Percentiles rank a stretch among this genome's conserved stretches.
These are phyloP conservation scores for Penicillium maclennaniae DNA, from an alignment of 495 filamentous ascomycete genomes.

Conservation along the genomic window DNA sequence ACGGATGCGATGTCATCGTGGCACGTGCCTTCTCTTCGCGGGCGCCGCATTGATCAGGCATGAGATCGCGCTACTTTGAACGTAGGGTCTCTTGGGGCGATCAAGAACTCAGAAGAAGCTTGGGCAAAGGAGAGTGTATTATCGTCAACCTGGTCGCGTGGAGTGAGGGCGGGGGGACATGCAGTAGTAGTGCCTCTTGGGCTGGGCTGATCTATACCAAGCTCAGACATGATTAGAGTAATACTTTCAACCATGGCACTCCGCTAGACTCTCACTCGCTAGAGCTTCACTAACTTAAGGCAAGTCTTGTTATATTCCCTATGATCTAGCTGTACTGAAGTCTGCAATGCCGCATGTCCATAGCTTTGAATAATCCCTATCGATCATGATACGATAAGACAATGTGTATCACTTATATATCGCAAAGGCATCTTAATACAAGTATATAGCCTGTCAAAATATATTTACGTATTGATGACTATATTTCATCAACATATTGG, in stretches of 20 bases:
- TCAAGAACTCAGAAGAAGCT: not conserved
- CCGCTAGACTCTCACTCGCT: not conserved
- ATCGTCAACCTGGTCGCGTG: not conserved
- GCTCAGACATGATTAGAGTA: not conserved
- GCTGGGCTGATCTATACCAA: not conserved
- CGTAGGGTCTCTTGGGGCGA: not conserved
- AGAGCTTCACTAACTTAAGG: not conserved
- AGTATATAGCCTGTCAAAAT: not conserved
- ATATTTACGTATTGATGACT: not conserved
- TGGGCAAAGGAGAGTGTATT: not conserved
- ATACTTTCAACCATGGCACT: not conserved
- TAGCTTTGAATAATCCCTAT: not conserved
- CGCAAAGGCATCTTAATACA: not conserved
- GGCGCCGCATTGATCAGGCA: not conserved
- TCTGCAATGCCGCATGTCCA: not conserved
- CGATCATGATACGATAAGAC: not conserved
- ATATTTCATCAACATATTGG: no score
- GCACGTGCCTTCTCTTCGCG: conserved; percentile 3
- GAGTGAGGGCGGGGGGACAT: not conserved
- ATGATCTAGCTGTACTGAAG: not conserved
- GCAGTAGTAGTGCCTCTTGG: not conserved
- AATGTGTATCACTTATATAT: not conserved
- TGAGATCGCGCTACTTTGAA: not conserved
- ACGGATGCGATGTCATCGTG: conserved; percentile 14
- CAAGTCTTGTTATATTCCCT: not conserved